Evolutionary conservation across 805 yeast species (phyloP), one percentile per base, ranked within the genome.

Genomic region (Saturnispora kantuleensis): DNA sequence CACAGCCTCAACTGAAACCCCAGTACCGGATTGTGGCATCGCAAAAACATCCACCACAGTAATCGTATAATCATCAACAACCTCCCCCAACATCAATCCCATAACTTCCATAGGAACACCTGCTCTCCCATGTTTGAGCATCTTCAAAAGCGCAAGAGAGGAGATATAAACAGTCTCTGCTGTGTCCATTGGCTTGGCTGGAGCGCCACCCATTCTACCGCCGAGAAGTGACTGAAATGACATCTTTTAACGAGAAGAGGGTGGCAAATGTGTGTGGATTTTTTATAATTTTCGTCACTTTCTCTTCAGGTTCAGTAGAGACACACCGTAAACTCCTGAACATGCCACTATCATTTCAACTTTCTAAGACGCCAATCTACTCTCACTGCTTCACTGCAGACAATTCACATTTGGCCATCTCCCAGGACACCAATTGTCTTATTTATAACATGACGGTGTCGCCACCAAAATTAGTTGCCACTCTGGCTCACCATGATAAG

Each of bases 51-150:
- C 99, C 45, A 87, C 87, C 34, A 93, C 99, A 56, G 89, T 95
- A 33, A 93, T 93, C 0, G 98, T 93, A 64, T 84, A 90, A 50
- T 93, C 97, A 63, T 93, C 98, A 26, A 93, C 93, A 66, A 93
- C 90, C 55, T 90, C 97, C 38, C 99, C 99, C 50, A 94, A 74
- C 99, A 93, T 93, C 52, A 93, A 72, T 3, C 99, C 99, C 99
- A 93, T 93, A 42, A 76, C 81, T 60, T 74, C 80, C 81, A 75
- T 74, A n/a, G 80, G 81, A 42, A 75, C 81, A 62, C 94, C 93
- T 2, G 93, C 90, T 59, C 97, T 76, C 32, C 97, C 97, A 61
- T 93, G 99, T 64, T 89, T 90, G 58, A 93, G 77, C 98, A 93
- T 93, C 67, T 93, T 93, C 51, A 93, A 71, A 42, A 93, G 69